Percentiles rank a stretch among this genome's conserved stretches.
These are phyloP conservation scores for Eremothecium cymbalariae DNA, from an alignment of 1,139 yeast genomes.

Conservation along the genomic window DNA sequence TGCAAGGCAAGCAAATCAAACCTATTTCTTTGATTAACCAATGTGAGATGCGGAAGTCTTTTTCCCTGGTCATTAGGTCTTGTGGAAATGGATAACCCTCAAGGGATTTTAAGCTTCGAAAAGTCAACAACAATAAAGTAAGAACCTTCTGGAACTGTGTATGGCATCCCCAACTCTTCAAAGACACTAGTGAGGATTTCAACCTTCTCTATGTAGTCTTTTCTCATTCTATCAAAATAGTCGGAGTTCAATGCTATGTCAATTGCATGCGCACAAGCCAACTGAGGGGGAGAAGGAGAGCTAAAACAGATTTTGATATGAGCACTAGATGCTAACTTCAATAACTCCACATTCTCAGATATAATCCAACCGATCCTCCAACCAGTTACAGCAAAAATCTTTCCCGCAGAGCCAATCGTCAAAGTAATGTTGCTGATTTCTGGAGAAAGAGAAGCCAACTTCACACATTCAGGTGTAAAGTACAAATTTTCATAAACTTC, in stretches of 20 bases:
- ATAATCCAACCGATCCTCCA: conserved; percentile 97
- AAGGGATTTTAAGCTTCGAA: conserved; percentile 72
- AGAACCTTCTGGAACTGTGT: conserved; percentile 87
- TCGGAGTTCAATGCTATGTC: conserved; percentile 48
- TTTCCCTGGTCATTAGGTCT: conserved; percentile 58
- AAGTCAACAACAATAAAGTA: conserved; percentile 86
- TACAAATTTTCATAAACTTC: conserved; percentile 91
- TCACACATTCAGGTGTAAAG: conserved; percentile 58
- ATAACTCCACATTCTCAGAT: conserved; percentile 65
- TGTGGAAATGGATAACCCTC: conserved; percentile 61
- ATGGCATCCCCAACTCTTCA: conserved; percentile 81
- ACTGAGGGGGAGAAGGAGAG: conserved; percentile 89
- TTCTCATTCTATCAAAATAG: conserved; percentile 64
- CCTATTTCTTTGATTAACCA: conserved; percentile 92
- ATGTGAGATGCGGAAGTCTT: conserved; percentile 80
- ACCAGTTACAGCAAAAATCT: conserved; percentile 95
- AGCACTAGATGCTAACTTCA: conserved; percentile 78
- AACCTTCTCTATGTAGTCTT: conserved; percentile 61
- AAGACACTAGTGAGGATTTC: conserved; percentile 64
- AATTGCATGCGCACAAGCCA: conserved; percentile 78
- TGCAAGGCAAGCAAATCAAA: conserved; percentile 93
- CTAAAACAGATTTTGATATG: conserved; percentile 89
- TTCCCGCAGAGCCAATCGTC: conserved; percentile 95
- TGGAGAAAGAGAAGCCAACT: conserved; percentile 76
- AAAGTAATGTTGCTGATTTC: conserved; percentile 72